Evolutionary conservation across 148 eudicot species (phyloP), one percentile per base, ranked within the genome.

Genomic region (Silene conica): DNA sequence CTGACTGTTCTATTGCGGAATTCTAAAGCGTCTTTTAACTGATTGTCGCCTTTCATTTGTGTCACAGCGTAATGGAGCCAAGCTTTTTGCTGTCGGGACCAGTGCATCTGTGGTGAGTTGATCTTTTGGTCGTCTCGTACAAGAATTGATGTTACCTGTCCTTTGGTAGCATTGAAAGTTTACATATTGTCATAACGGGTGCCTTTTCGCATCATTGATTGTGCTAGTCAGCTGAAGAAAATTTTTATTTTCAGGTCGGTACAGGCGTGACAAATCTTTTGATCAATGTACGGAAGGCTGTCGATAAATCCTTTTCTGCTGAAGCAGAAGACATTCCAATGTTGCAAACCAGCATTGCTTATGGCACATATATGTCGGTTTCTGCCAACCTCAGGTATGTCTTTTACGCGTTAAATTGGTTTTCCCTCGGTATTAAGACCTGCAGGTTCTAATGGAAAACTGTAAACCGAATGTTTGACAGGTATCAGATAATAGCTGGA

Each of bases 401-500:
- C 2, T 8, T 31, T 31, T 31, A 31, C 34, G 34, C 34, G 4
- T 31, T 3, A 28, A 28, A 1, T 28, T 31, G 34, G 34, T 31
- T 31, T 31, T 2, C 34, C 4, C 34, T 31, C 34, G 34, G 4
- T 31, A 31, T 31, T 31, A 31, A 31, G 34, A 31, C 34, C 2
- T 31, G n/a, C n/a, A n/a, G n/a, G n/a, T n/a, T n/a, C n/a, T n/a
- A n/a, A 31, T 31, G 34, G 34, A 31, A 2, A 31, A 31, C 1
- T 31, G 34, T 31, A 31, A 31, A 31, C 3, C 34, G 57, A 3
- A 25, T 52, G 8, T 45, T 61, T 81, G 43, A 28, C 76, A 89
- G 97, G 88, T 92, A 92, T 80, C 97, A 92, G 83, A 75, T 92
- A 20, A 69, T 92, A 73, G 97, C 97, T 20, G 97, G 97, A 78